phyloP scores from a whole-genome alignment of 2,329 filamentous ascomycete genomes.

The Ascochyta lentis region DNA sequence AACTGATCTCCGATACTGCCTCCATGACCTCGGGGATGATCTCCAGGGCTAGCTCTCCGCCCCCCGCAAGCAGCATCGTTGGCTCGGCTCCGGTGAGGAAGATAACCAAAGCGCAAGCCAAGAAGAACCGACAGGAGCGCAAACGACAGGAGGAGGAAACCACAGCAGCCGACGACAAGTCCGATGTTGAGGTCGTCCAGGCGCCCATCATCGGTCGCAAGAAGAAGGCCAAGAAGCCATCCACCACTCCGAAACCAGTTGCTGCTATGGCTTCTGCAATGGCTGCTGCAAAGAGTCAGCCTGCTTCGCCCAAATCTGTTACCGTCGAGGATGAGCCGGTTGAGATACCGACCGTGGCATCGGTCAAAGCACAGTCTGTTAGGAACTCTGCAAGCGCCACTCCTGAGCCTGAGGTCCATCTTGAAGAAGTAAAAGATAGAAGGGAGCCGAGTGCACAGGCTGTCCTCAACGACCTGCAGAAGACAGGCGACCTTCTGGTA shows the following conservation, averaged over 20 bases:
- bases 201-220: constrained; percentile 80
- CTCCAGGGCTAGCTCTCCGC: constrained; percentile 75
- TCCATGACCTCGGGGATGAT: constrained; percentile 76
- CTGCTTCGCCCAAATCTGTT: constrained; percentile 38
- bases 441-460: constrained; percentile 42
- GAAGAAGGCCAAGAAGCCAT: constrained; percentile 80
- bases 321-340: constrained; percentile 38
- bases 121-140: constrained; percentile 72
- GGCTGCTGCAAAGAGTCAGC: constrained; percentile 33
- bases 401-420: constrained; percentile 25
- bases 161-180: constrained; percentile 50
- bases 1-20: constrained; percentile 77
- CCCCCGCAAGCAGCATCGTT: constrained; percentile 65
- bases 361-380: constrained; percentile 27
- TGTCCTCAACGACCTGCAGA: constrained; percentile 50
- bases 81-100: constrained; percentile 72
- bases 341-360: constrained; percentile 19
- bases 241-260: constrained; percentile 35
- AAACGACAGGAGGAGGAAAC: constrained; percentile 65
- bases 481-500: constrained; percentile 47
- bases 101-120: constrained; percentile 79
- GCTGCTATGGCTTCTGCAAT: constrained; percentile 20
- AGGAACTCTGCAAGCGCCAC: constrained; percentile 31
- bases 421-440: constrained; percentile 43
- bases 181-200: constrained; percentile 60